Base-by-base conservation (phyloP, 2,329 filamentous ascomycete genomes). In the Pyrenophora teres region DNA sequence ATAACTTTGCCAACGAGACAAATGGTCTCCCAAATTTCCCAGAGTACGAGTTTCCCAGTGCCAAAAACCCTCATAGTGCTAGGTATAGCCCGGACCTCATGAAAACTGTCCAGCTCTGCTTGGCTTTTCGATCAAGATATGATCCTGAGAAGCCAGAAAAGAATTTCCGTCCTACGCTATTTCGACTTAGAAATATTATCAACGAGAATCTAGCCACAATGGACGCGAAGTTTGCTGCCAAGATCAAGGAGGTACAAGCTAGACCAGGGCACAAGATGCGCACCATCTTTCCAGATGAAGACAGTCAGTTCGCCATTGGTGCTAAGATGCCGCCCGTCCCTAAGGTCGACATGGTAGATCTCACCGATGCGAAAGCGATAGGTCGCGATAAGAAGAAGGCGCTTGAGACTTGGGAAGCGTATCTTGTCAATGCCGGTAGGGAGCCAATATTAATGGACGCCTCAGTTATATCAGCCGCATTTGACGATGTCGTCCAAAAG, bases 221-320 rank as follows among this genome's bases (percentile, higher is more conserved):
- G 8, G 44, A 46, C 12, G 6, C 7, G 10, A 27, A 40, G 37
- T 16, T 4, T 13, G 1, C 23, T 40, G 8, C 27, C 21, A 23
- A 40, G 27, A 25, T 27, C 12, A 19, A 25, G 37, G 4, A 12
- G 2, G 13, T n/a, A 3, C 38, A 40, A 21, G 15, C 21, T 3
- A 16, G n/a, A 9, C 23, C 21, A 3, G n/a, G 7, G 38, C 15
- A 25, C 23, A 16, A 10, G 4, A 16, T 9, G 13, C 37, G 25
- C 9, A 30, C 35, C 16, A 3, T 47, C 2, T 47, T 47, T 9
- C 30, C 44, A 3, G 9, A 40, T 13, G 36, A 40, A 33, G 44
- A 45, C 21, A 6, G n/a, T 27, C 30, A 16, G 2, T 52, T 30
- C n/a, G 36, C 36, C 21, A 40, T 52, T 16, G 49, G 49, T 18